These are phyloP conservation scores for Magnusiomyces ingens DNA, from an alignment of 1,139 yeast species.

Conservation along the genomic window DNA sequence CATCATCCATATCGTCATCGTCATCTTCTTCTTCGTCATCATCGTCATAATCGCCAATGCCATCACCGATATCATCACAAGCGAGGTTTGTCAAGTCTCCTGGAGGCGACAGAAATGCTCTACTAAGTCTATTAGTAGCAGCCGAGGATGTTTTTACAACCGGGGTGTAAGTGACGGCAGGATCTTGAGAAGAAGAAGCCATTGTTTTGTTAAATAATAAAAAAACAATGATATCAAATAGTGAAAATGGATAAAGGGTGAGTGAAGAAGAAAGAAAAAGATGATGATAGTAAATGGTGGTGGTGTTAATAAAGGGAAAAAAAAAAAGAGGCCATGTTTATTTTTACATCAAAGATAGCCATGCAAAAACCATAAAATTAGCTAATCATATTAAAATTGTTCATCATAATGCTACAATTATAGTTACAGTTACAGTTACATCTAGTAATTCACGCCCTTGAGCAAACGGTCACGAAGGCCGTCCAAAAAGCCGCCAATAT, in stretches of 20 bases:
- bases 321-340: not conserved
- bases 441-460: not conserved
- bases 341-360: not conserved
- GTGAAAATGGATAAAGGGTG: not conserved
- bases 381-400: not conserved
- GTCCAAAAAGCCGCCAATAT: slow-evolving; percentile 22
- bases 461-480: slow-evolving; percentile 16
- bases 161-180: not conserved
- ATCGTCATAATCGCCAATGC: not conserved
- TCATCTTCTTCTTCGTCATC: not conserved
- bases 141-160: not conserved
- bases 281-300: not conserved
- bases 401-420: not conserved
- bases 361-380: not conserved
- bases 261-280: not conserved
- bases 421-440: not conserved
- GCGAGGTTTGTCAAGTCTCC: not conserved
- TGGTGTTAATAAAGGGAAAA: too few relatives aligned
- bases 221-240: not conserved
- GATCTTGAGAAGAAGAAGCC: not conserved
- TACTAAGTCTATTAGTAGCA: not conserved
- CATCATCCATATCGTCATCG: slow-evolving; percentile 3
- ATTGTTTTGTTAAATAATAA: not conserved
- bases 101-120: slow-evolving; percentile 1
- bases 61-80: not conserved